Base-by-base conservation (phyloP, 2,329 filamentous ascomycete genomes). In the Talaromyces islandicus region DNA sequence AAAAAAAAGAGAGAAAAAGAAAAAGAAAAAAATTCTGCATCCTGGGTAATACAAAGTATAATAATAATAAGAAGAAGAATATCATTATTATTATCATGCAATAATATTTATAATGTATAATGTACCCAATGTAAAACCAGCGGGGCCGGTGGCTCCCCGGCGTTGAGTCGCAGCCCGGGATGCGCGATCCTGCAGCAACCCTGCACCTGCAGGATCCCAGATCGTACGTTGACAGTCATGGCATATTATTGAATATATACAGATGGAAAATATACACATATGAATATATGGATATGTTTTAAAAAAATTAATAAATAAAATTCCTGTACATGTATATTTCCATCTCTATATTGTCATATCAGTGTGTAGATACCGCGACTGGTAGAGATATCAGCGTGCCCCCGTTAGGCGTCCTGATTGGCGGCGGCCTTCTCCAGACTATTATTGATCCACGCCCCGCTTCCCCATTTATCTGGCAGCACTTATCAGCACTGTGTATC, bases 371-470 rank as follows among this genome's bases (percentile, higher is more conserved):
- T n/a, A n/a, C n/a, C n/a, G n/a, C n/a, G n/a, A n/a, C 25, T 27
- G 25, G 25, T 27, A 27, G 25, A 27, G n/a, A n/a, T 27, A 19
- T 32, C 6, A 54, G n/a, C 29, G 29, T 55, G 53, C 11, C 19
- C 29, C 5, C 9, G 7, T 38, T 10, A 4, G 7, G 53, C 29
- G 7, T 10, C 6, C 29, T 35, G 14, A 55, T 55, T 55, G 53
- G 53, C 30, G 11, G 14, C n/a, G n/a, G 27, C n/a, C 53, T 55
- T 55, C 53, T 55, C 53, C 53, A 55, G 53, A 55, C 53, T 55
- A 55, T 55, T 55, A 55, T 55, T 41, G 53, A 41, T 55, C 53
- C 53, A 30, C 53, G 53, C 53, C 53, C 53, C 24, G 24, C 48
- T 27, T 52, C 48, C 48, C 48, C 48, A 29, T 21, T n/a, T 29